phyloP scores from a whole-genome alignment of 148 eudicot species.

The Persicaria maculosa region DNA sequence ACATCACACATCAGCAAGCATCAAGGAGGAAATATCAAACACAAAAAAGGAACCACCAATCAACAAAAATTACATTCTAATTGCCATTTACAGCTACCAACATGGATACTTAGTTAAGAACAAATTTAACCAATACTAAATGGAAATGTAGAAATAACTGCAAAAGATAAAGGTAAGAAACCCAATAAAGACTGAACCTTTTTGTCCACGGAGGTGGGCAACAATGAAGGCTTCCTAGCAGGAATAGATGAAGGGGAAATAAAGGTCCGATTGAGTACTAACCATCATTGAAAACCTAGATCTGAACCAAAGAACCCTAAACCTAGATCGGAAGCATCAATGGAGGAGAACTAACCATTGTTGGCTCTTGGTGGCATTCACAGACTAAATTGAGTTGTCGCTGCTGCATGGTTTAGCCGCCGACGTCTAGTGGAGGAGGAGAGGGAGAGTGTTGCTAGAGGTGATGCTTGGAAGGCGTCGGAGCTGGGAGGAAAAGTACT shows the following conservation, averaged over 20 bases:
- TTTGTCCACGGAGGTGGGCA: slow-evolving; percentile 60
- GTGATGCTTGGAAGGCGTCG: too few relatives aligned
- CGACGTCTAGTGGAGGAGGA: too few relatives aligned
- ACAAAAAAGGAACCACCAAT: not conserved
- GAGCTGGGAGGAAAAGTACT: too few relatives aligned
- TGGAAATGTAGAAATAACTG: not conserved
- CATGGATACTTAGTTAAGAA: not conserved
- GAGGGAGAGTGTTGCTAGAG: too few relatives aligned
- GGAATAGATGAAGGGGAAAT: slow-evolving; percentile 53
- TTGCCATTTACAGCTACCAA: not conserved
- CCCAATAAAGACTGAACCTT: slow-evolving; percentile 34
- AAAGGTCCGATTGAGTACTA: slow-evolving; percentile 34
- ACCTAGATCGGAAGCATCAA: too few relatives aligned
- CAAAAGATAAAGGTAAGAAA: not conserved
- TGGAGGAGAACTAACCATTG: too few relatives aligned
- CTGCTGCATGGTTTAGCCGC: too few relatives aligned
- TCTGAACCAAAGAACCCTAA: too few relatives aligned
- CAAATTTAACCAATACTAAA: not conserved
- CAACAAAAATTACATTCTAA: not conserved
- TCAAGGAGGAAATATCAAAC: not conserved
- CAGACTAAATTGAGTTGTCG: too few relatives aligned
- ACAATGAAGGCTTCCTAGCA: slow-evolving; percentile 50
- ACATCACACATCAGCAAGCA: not conserved
- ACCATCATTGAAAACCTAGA: too few relatives aligned
- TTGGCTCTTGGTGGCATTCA: too few relatives aligned